Evolutionary conservation across 2,329 filamentous ascomycete species (phyloP).

Genomic region (Nemania diffusa): DNA sequence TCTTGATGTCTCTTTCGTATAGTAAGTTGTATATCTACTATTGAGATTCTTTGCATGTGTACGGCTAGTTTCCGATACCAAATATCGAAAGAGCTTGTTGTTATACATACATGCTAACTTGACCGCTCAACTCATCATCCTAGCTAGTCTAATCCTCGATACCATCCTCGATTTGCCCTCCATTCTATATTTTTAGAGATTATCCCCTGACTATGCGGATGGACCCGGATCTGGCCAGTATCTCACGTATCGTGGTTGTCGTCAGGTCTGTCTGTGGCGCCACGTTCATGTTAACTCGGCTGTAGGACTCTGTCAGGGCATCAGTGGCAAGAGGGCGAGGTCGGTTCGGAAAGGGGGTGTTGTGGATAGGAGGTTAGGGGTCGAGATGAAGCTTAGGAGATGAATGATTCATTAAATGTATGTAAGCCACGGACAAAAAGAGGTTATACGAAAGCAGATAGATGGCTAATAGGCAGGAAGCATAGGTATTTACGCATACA

Average conservation of each 20-base stretch:
- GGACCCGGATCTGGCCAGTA: too few species aligned
- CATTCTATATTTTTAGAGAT: too few species aligned
- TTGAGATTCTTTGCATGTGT: background rate
- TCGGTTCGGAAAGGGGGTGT: background rate
- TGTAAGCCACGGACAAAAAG: too few species aligned
- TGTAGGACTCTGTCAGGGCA: background rate
- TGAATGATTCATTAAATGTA: background rate
- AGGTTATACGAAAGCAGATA: too few species aligned
- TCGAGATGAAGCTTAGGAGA: background rate
- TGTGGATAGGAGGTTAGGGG: background rate
- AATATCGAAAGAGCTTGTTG: background rate
- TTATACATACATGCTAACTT: background rate
- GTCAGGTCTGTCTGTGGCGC: conserved; percentile 3
- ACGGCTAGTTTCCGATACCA: background rate
- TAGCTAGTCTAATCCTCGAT: background rate
- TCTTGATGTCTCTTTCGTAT: background rate
- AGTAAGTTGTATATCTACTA: background rate
- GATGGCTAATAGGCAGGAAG: too few species aligned
- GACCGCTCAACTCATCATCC: background rate
- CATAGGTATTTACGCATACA: too few species aligned
- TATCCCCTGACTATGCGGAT: too few species aligned
- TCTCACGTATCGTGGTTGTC: too few species aligned
- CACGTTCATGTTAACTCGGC: conserved; percentile 4
- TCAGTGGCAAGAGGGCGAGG: background rate
- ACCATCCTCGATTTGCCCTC: too few species aligned